Evolutionary conservation across 768 basidiomycete species (phyloP).

Genomic region (Chalciporus sphaerocephalus): DNA sequence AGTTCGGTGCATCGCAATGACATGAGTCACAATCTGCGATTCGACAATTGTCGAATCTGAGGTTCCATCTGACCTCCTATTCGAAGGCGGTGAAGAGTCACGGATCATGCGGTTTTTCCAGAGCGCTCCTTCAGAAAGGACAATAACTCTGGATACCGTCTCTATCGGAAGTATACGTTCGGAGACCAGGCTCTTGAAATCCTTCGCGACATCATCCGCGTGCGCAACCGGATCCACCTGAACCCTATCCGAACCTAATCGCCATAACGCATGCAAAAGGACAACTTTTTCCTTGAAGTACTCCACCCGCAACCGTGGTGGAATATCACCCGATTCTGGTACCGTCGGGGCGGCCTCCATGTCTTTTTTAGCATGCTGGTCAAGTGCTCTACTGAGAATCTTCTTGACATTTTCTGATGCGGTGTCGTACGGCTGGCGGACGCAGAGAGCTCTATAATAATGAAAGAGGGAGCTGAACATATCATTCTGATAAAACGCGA

Average conservation of each 20-base stretch:
- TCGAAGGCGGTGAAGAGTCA: slow-evolving; percentile 33
- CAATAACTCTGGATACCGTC: slow-evolving; percentile 66
- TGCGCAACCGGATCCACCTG: slow-evolving; percentile 49
- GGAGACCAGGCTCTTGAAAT: slow-evolving; percentile 58
- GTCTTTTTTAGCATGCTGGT: slow-evolving; percentile 48
- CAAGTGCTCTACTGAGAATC: slow-evolving; percentile 62
- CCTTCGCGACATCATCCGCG: slow-evolving; percentile 44
- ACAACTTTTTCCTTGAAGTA: slow-evolving; percentile 71
- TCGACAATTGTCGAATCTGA: slow-evolving; percentile 44
- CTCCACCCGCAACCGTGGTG: slow-evolving; percentile 54
- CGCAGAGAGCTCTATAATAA: slow-evolving; percentile 90
- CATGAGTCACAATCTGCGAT: slow-evolving; percentile 60
- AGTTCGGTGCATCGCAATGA: slow-evolving; percentile 58
- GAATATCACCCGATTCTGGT: slow-evolving; percentile 31
- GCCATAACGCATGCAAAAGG: slow-evolving; percentile 74
- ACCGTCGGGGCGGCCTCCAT: slow-evolving; percentile 35
- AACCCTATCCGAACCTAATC: slow-evolving; percentile 37
- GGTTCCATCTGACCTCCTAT: slow-evolving; percentile 23
- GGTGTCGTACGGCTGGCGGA: slow-evolving; percentile 79
- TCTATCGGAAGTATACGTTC: slow-evolving; percentile 72
- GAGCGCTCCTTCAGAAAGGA: slow-evolving; percentile 73
- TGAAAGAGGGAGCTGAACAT: slow-evolving; percentile 75
- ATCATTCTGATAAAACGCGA: slow-evolving; percentile 81
- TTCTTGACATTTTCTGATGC: slow-evolving; percentile 81
- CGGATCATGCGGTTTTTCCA: slow-evolving; percentile 82